These are phyloP conservation scores for Aethionema arabicum DNA, from an alignment of 345 rosid genomes.

Conservation along the genomic window DNA sequence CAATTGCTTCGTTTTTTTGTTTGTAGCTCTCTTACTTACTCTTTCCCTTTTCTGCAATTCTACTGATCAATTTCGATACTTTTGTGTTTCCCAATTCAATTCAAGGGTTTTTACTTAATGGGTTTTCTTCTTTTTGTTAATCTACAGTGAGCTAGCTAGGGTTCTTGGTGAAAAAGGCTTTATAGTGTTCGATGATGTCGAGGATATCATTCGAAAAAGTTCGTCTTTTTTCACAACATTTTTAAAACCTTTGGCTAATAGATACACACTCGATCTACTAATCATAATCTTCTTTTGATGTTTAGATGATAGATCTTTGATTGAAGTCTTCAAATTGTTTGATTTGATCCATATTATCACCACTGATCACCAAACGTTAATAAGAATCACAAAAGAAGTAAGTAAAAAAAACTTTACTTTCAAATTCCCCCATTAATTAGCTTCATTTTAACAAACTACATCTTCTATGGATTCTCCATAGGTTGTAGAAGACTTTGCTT, in stretches of 20 bases:
- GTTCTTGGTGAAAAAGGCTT: slow-evolving; percentile 68
- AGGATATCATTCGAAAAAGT: slow-evolving; percentile 79
- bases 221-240: slow-evolving; percentile 13
- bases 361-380: slow-evolving; percentile 73
- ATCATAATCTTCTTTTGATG: neutral
- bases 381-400: slow-evolving; percentile 88
- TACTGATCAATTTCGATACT: slow-evolving; percentile 8
- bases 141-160: slow-evolving; percentile 82
- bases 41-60: neutral
- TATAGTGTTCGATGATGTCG: slow-evolving; percentile 67
- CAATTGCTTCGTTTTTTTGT: neutral
- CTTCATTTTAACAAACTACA: too few species aligned
- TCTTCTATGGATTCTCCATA: slow-evolving; percentile 19
- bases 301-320: slow-evolving; percentile 69
- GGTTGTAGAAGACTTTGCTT: slow-evolving; percentile 96
- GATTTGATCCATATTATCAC: slow-evolving; percentile 82
- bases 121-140: neutral
- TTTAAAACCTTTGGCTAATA: neutral
- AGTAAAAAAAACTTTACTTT: slow-evolving; percentile 10
- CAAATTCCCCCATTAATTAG: neutral
- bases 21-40: neutral
- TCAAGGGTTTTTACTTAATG: neutral
- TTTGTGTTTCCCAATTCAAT: neutral
- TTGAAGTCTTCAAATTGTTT: slow-evolving; percentile 85
- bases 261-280: neutral